Percentiles rank a stretch among this genome's conserved stretches.
phyloP scores from a whole-genome alignment of 805 yeast species.

The Yarrowia sp. region DNA sequence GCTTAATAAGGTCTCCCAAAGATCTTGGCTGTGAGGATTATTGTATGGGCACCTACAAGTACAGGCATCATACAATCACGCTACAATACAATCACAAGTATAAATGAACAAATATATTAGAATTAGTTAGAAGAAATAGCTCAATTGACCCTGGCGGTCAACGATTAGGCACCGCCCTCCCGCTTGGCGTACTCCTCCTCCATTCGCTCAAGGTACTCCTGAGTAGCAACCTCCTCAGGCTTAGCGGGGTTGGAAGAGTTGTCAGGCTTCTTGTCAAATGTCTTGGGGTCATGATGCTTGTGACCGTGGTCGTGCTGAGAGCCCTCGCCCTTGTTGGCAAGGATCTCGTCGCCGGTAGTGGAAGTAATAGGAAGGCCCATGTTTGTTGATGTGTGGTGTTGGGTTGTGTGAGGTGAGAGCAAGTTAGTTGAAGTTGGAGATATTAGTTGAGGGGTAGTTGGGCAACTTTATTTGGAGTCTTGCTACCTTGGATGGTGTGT shows the following conservation, averaged over 20 bases:
- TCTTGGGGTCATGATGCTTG: slow-evolving; percentile 6
- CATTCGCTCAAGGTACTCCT: slow-evolving; percentile 33
- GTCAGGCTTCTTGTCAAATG: slow-evolving; percentile 4
- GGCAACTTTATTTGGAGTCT: background rate
- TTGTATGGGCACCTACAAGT: no score
- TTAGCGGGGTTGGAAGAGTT: background rate
- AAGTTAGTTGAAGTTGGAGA: background rate
- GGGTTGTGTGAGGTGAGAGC: background rate
- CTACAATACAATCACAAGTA: background rate
- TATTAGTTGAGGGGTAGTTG: background rate
- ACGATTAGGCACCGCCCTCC: slow-evolving; percentile 35
- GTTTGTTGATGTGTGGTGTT: background rate
- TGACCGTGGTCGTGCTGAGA: background rate
- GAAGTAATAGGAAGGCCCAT: slow-evolving; percentile 18
- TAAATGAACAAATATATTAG: background rate
- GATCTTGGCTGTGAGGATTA: background rate
- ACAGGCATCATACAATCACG: background rate
- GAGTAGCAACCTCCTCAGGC: slow-evolving; percentile 28
- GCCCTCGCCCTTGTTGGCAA: slow-evolving; percentile 8
- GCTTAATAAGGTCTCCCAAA: no score
- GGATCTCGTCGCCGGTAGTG: background rate
- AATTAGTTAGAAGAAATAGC: background rate
- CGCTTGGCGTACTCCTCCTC: slow-evolving; percentile 49
- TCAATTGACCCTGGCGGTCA: background rate
- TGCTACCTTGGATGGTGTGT: background rate